These are phyloP conservation scores for Silene conica DNA, from an alignment of 148 eudicot genomes.

Conservation along the genomic window DNA sequence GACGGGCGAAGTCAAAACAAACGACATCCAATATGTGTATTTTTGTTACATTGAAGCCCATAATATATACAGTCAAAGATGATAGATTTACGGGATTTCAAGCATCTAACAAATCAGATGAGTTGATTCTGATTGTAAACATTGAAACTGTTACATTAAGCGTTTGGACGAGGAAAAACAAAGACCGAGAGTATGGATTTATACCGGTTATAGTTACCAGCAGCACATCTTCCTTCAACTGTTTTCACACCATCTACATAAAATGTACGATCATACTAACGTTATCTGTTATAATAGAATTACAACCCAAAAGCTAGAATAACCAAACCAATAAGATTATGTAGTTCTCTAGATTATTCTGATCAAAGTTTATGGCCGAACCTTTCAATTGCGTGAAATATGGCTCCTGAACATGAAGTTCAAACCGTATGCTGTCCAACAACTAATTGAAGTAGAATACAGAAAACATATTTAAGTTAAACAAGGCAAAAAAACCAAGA, in stretches of 20 bases:
- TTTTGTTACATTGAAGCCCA: too few relatives aligned
- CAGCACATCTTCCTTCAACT: slow-evolving; percentile 88
- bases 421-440: slow-evolving; percentile 50
- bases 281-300: not conserved
- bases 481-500: not conserved
- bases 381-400: slow-evolving; percentile 78
- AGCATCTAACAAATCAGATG: too few relatives aligned
- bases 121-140: too few relatives aligned
- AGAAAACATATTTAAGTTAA: not conserved
- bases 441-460: slow-evolving; percentile 31
- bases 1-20: too few relatives aligned
- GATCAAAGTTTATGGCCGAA: slow-evolving; percentile 16
- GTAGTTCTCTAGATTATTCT: not conserved
- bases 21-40: too few relatives aligned
- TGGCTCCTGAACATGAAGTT: slow-evolving; percentile 88
- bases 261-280: slow-evolving; percentile 3
- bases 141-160: too few relatives aligned
- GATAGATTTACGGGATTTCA: too few relatives aligned
- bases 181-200: not conserved
- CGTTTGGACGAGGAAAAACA: too few relatives aligned
- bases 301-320: not conserved
- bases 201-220: slow-evolving; percentile 74
- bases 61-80: too few relatives aligned
- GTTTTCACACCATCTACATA: slow-evolving; percentile 69
- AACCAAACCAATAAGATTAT: not conserved